Evolutionary conservation across 73 alveolate species (phyloP).

Genomic region (Paramecium biaurelia): DNA sequence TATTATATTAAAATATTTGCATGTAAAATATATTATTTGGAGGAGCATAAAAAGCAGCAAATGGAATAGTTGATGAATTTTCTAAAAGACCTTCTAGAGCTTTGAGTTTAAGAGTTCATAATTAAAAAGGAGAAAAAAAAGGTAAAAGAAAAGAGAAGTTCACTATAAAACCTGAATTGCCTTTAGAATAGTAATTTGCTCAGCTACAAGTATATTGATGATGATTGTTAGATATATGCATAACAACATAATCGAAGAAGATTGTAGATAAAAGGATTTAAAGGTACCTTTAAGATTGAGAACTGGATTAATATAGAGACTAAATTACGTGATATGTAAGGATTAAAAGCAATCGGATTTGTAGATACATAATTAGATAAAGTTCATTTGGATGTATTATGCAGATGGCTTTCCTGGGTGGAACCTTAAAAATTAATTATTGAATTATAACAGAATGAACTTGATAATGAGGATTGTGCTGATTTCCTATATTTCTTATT

Average conservation of each 20-base stretch:
- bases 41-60: neutral
- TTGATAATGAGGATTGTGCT: neutral
- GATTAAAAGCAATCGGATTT: neutral
- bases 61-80: neutral
- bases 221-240: neutral
- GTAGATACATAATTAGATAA: conserved; percentile 33
- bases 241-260: neutral
- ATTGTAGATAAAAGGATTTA: neutral
- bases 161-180: neutral
- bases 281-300: conserved; percentile 44
- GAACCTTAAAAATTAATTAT: neutral
- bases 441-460: conserved; percentile 31
- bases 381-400: neutral
- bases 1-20: neutral
- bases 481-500: neutral
- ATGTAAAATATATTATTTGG: neutral
- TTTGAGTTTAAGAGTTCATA: neutral
- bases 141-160: neutral
- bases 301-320: conserved; percentile 23
- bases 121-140: neutral
- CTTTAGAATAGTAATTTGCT: neutral
- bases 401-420: neutral
- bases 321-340: neutral
- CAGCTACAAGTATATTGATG: neutral
- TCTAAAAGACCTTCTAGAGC: neutral